These are phyloP conservation scores for Lactifluus hygrophoroides DNA, from an alignment of 768 basidiomycete genomes.

Conservation along the genomic window DNA sequence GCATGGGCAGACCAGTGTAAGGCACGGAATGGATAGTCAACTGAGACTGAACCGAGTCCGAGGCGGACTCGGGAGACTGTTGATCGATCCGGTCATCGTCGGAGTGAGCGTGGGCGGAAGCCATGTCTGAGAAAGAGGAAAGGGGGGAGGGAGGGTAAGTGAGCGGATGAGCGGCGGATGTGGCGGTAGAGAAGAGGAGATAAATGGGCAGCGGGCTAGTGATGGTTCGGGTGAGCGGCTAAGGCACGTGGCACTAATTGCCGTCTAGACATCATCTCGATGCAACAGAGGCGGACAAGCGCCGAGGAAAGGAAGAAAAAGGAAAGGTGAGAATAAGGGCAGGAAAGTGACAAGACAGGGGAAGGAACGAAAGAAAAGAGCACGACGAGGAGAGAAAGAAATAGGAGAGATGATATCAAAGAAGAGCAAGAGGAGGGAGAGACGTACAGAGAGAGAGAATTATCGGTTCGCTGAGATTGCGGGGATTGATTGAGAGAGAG, in stretches of 20 bases:
- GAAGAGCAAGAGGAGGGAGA: background rate
- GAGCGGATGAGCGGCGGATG: constrained; percentile 14
- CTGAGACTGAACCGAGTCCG: constrained; percentile 35
- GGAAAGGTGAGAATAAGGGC: background rate
- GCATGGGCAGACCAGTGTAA: constrained; percentile 49
- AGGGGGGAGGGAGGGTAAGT: background rate
- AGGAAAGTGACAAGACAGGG: background rate
- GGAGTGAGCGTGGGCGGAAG: constrained; percentile 18
- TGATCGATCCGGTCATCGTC: constrained; percentile 34
- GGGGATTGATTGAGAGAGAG: constrained; percentile 16
- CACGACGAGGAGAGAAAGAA: background rate
- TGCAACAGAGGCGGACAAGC: constrained; percentile 9
- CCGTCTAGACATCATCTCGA: background rate
- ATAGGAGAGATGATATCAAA: background rate
- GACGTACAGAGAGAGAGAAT: constrained; percentile 18
- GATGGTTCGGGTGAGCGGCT: constrained; percentile 12
- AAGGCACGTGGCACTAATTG: constrained; percentile 17
- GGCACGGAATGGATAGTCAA: constrained; percentile 45
- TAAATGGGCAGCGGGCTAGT: constrained; percentile 16
- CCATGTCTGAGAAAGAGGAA: constrained; percentile 14
- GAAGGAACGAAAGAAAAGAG: background rate
- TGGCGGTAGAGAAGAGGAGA: constrained; percentile 18
- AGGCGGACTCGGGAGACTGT: constrained; percentile 19
- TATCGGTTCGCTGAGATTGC: constrained; percentile 21
- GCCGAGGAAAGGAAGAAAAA: constrained; percentile 2